phyloP scores from a whole-genome alignment of 345 rosid genomes.

The Eutrema japonicum region DNA sequence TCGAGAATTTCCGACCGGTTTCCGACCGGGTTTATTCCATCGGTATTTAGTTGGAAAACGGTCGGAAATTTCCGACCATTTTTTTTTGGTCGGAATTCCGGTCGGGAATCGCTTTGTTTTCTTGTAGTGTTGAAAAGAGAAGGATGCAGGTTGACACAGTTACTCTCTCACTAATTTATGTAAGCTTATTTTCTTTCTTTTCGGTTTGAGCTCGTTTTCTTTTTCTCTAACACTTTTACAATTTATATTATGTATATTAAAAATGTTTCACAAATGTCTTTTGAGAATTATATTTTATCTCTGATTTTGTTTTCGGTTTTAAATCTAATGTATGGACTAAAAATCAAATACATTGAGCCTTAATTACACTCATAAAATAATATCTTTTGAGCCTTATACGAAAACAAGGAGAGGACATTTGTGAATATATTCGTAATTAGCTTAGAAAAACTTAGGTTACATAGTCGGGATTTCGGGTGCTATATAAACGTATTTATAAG shows the following conservation, averaged over 20 bases:
- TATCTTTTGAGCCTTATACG: background rate
- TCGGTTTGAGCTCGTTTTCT: background rate
- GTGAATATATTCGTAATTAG: background rate
- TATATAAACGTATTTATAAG: background rate
- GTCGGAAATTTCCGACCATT: no score
- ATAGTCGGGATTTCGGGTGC: background rate
- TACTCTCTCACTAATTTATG: constrained; percentile 25
- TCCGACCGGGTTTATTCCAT: no score
- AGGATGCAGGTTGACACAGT: constrained; percentile 10
- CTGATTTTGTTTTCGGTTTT: background rate
- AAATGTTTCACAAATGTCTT: background rate
- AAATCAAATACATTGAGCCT: constrained; percentile 2
- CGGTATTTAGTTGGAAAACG: no score
- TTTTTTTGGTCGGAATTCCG: no score
- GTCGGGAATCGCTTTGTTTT: no score
- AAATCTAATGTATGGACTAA: background rate
- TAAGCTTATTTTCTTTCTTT: background rate
- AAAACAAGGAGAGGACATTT: background rate
- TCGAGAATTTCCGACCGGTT: no score
- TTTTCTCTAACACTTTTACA: constrained; percentile 11
- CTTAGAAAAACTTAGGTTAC: background rate
- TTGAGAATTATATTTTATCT: background rate
- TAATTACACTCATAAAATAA: background rate
- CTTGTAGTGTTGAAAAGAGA: constrained; percentile 10
- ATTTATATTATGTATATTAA: background rate